These are phyloP conservation scores for Colletotrichum aenigma DNA, from an alignment of 2,329 filamentous ascomycete genomes.

Conservation along the genomic window DNA sequence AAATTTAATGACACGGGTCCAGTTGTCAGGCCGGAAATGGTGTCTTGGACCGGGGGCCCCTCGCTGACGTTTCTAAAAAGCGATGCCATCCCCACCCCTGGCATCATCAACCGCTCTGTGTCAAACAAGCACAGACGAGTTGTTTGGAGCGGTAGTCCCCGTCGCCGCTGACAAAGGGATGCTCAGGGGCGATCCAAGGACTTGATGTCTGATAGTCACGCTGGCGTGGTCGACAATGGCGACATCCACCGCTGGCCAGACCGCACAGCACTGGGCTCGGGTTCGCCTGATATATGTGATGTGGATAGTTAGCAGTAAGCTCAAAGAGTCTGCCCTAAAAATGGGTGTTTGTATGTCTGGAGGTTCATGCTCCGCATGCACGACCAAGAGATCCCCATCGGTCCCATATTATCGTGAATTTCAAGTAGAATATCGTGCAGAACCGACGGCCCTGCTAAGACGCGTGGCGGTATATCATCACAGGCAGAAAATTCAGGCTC, in stretches of 20 bases:
- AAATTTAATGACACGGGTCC: background rate
- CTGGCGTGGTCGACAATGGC: background rate
- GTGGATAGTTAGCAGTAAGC: background rate
- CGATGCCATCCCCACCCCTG: background rate
- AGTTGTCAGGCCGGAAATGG: background rate
- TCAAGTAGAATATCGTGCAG: background rate
- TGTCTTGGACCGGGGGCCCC: background rate
- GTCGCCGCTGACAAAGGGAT: background rate
- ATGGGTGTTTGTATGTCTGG: background rate
- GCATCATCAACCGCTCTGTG: background rate
- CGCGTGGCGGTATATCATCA: background rate
- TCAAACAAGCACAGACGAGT: conserved; percentile 3
- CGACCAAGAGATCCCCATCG: background rate
- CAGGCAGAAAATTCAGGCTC: background rate
- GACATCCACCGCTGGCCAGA: background rate
- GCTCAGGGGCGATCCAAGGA: background rate
- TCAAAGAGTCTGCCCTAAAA: background rate
- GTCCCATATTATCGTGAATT: background rate
- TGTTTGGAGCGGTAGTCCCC: background rate
- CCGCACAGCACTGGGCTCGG: background rate
- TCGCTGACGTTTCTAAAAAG: background rate
- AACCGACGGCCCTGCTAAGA: background rate
- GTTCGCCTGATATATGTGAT: background rate
- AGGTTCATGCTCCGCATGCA: background rate
- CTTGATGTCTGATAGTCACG: background rate